Base-by-base conservation (phyloP, 78 protist genomes). In the Bodo saltans region DNA sequence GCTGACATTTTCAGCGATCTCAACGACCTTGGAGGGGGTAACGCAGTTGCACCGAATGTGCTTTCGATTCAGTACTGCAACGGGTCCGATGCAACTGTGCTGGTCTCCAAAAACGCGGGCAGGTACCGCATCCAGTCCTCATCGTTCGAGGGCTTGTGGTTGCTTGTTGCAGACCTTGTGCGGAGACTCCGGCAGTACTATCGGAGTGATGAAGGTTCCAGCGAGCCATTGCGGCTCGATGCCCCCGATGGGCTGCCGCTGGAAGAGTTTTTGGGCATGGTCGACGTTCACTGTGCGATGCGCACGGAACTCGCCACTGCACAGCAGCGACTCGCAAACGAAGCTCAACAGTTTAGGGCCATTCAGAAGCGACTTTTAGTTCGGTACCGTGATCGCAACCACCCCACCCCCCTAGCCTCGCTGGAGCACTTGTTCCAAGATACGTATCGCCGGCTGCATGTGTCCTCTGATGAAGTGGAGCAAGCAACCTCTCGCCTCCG, bases 291-390 rank as follows among this genome's bases (percentile, higher is more conserved):
- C 39, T 81, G 47, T 35, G 67, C 12, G 3, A 72, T 47, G 32
- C 35, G 81, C 40, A 47, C 8, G 34, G 12, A 4, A 40, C 81
- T 76, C 42, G 72, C 35, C 23, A 72, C 4, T n/a, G 12, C 78
- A 25, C 60, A 81, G 73, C 71, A 3, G 60, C 32, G 35, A 1
- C 68, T 81, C 34, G 12, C 72, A 32, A 72, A 71, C 39, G 28
- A 1, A 2, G 85, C 85, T 3, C 79, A 33, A 12, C 87, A 88
- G 85, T 78, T 88, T 47, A 68, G 88, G 38, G 81, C 79, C 30
- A 68, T 86, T 3, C 89, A 89, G 78, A 85, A 85, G 85, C 80
- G 91, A 3, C 74, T 85, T 42, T 78, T 86, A 1, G 92, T 89
- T 39, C 74, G 88, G 17, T 85, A 60, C 76, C 87, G 86, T 53